phyloP scores from a whole-genome alignment of 2,329 filamentous ascomycete genomes.

The Pseudopyricularia javanii region DNA sequence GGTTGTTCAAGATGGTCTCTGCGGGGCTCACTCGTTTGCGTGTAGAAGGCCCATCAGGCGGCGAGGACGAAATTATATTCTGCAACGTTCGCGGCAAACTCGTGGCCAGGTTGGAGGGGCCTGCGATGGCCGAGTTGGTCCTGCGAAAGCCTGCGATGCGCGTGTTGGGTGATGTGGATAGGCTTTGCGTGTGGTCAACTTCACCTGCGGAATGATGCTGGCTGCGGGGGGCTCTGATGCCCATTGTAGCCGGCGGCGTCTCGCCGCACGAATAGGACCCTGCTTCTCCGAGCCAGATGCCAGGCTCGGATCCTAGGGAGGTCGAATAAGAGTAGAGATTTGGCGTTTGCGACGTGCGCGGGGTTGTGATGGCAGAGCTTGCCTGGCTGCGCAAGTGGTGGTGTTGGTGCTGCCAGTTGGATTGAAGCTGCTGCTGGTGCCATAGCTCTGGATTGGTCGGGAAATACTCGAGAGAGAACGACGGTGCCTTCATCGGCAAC shows the following conservation, averaged over 20 bases:
- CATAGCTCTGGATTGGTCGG: constrained; percentile 39
- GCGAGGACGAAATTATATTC: constrained; percentile 26
- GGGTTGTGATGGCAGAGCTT: constrained; percentile 43
- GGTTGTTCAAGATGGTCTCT: constrained; percentile 43
- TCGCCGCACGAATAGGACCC: constrained; percentile 51
- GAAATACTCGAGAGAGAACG: constrained; percentile 56
- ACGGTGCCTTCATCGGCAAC: constrained; percentile 51
- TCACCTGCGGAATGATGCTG: constrained; percentile 9
- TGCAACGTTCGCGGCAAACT: constrained; percentile 36
- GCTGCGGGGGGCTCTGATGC: constrained; percentile 26
- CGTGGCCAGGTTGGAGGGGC: constrained; percentile 35
- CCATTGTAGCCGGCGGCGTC: constrained; percentile 40
- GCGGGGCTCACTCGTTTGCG: constrained; percentile 49
- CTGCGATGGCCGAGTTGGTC: constrained; percentile 39
- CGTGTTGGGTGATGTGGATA: constrained; percentile 48
- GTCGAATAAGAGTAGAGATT: constrained; percentile 39
- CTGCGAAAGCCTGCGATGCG: constrained; percentile 32
- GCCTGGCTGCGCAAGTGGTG: constrained; percentile 31
- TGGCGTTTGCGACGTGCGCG: constrained; percentile 43
- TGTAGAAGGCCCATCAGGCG: constrained; percentile 16
- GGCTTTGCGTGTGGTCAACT: constrained; percentile 31
- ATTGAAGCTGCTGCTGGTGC: constrained; percentile 5
- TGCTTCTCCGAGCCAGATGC: constrained; percentile 39
- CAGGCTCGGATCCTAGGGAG: constrained; percentile 45
- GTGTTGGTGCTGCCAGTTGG: constrained; percentile 16